phyloP scores from a whole-genome alignment of 495 filamentous ascomycete species.

The Talaromyces borbonicus region DNA sequence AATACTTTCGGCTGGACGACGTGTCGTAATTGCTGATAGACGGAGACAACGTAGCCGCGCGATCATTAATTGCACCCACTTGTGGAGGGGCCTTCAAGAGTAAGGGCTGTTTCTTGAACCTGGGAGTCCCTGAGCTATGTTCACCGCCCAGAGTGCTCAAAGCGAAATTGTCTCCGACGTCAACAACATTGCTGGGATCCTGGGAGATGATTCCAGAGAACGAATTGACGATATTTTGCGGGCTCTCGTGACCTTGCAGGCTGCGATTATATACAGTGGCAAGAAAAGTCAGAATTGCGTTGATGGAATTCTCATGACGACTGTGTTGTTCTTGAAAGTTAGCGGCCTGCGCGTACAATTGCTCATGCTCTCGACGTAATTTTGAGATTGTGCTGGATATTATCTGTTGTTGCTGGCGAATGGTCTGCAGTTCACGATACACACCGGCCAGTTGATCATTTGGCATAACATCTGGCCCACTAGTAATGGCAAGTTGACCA shows the following conservation, averaged over 20 bases:
- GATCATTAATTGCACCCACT: constrained; percentile 18
- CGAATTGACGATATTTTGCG: constrained; percentile 60
- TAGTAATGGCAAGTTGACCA: constrained; percentile 32
- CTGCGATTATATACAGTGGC: constrained; percentile 90
- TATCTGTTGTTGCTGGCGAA: constrained; percentile 74
- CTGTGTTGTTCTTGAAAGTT: constrained; percentile 88
- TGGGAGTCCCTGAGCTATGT: constrained; percentile 23
- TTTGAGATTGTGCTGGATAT: constrained; percentile 73
- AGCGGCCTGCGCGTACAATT: constrained; percentile 79
- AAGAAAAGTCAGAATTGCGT: constrained; percentile 92
- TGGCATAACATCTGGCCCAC: constrained; percentile 40
- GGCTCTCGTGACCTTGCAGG: constrained; percentile 49
- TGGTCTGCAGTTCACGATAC: constrained; percentile 64
- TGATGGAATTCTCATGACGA: constrained; percentile 95
- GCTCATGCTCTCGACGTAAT: constrained; percentile 73
- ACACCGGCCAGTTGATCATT: constrained; percentile 69
- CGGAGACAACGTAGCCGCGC: constrained; percentile 32
- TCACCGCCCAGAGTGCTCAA: constrained; percentile 23
- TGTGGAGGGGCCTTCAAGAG: constrained; percentile 40
- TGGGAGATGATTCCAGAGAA: constrained; percentile 60
- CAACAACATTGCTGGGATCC: constrained; percentile 59
- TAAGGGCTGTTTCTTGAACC: constrained; percentile 40
- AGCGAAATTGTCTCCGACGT: constrained; percentile 55
- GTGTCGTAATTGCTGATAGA: constrained; percentile 21
- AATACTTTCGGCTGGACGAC: constrained; percentile 22